phyloP scores from a whole-genome alignment of 306 rosid species.

The cucumber (Cucumis sativus) region DNA sequence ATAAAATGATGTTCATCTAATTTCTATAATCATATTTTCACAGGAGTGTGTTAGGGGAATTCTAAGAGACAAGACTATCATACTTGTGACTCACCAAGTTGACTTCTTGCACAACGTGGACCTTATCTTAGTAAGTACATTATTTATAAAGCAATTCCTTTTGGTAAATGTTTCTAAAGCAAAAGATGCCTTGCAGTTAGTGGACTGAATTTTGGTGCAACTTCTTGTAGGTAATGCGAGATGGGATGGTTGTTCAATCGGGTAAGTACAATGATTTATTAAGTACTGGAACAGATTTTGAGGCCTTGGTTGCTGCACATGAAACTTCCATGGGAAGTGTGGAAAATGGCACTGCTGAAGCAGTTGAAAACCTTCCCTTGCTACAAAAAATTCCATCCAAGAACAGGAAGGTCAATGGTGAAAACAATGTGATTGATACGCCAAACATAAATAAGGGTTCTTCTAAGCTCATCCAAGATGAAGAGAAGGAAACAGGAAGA shows the following conservation, averaged over 20 bases:
- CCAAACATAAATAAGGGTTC: conserved; percentile 33
- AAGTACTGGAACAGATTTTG: conserved; percentile 56
- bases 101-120: conserved; percentile 90
- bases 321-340: conserved; percentile 93
- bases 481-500: conserved; percentile 83
- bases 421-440: conserved; percentile 34
- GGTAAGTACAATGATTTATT: conserved; percentile 64
- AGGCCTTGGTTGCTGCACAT: conserved; percentile 76
- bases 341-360: conserved; percentile 32
- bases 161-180: not conserved
- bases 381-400: conserved; percentile 26
- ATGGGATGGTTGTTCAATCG: conserved; percentile 64
- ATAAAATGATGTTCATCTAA: not conserved
- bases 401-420: conserved; percentile 36
- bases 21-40: not conserved
- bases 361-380: conserved; percentile 26
- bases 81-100: conserved; percentile 97
- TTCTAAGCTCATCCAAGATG: conserved; percentile 89
- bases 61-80: conserved; percentile 63
- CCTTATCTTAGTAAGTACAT: conserved; percentile 49
- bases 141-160: not conserved
- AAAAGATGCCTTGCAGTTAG: not conserved
- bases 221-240: conserved; percentile 66
- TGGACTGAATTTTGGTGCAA: not conserved
- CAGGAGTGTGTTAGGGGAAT: conserved; percentile 91